phyloP scores from a whole-genome alignment of 1,284 basidiomycete species.

The Trichosporon sp. region DNA sequence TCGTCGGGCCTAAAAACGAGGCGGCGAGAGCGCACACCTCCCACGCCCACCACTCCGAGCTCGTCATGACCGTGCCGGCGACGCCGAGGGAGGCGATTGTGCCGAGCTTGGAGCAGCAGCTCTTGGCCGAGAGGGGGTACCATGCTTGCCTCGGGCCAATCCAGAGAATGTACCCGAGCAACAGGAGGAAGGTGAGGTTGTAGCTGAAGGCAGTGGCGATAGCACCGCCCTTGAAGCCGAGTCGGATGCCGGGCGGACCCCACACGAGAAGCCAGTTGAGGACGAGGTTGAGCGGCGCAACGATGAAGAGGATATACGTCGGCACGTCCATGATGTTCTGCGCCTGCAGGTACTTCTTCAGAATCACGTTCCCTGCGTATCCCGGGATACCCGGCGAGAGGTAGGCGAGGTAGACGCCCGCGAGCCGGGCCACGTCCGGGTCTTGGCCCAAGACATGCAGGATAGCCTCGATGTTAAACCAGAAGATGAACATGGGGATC shows the following conservation, averaged over 20 bases:
- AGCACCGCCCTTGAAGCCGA: slow-evolving; percentile 93
- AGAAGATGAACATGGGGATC: slow-evolving; percentile 58
- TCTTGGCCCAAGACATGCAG: slow-evolving; percentile 79
- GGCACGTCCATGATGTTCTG: slow-evolving; percentile 85
- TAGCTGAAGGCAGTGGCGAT: slow-evolving; percentile 85
- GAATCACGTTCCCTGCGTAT: slow-evolving; percentile 60
- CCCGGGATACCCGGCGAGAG: slow-evolving; percentile 83
- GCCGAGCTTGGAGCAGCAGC: slow-evolving; percentile 71
- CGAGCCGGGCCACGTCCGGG: slow-evolving; percentile 76
- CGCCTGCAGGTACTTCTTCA: slow-evolving; percentile 74
- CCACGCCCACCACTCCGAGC: slow-evolving; percentile 60
- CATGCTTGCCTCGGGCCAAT: slow-evolving; percentile 78
- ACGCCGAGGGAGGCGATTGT: slow-evolving; percentile 73
- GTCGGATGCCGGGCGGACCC: slow-evolving; percentile 72
- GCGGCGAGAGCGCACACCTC: slow-evolving; percentile 55
- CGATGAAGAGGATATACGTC: slow-evolving; percentile 77
- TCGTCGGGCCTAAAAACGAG: slow-evolving; percentile 55
- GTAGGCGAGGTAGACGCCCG: slow-evolving; percentile 75
- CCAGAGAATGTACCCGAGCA: slow-evolving; percentile 72
- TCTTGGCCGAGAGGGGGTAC: slow-evolving; percentile 69
- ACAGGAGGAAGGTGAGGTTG: slow-evolving; percentile 70
- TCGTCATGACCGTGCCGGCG: slow-evolving; percentile 66
- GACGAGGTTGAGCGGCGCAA: slow-evolving; percentile 82
- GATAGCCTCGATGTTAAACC: slow-evolving; percentile 79
- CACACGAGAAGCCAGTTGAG: slow-evolving; percentile 86